A percentile compares a stretch with the other conserved stretches of the same genome.
phyloP scores from a whole-genome alignment of 225 moss, liverwort and hornwort species.

The Sphagnum tenellum region DNA sequence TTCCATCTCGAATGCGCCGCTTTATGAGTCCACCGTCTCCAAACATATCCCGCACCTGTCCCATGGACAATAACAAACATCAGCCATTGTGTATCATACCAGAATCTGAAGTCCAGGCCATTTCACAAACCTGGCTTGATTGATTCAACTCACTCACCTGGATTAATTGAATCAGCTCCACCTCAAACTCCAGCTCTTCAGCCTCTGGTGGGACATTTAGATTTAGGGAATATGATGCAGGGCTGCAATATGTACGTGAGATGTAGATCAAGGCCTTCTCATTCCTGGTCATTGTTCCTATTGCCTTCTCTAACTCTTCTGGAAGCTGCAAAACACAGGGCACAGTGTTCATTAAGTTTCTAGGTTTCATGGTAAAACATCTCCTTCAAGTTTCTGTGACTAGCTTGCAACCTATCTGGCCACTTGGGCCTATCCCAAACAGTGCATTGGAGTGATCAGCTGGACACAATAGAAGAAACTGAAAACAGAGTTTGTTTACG shows the following conservation, averaged over 20 bases:
- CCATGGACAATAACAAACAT: conserved; percentile 4
- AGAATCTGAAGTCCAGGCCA: not conserved
- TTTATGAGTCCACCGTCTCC: conserved; percentile 81
- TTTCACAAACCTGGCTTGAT: conserved; percentile 1
- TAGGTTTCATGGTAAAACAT: too few species aligned
- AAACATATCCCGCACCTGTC: conserved; percentile 89
- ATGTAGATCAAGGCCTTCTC: conserved; percentile 75
- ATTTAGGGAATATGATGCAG: conserved; percentile 36
- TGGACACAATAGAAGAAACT: not conserved
- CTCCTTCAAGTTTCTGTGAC: too few species aligned
- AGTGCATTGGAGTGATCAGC: conserved; percentile 6
- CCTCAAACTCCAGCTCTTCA: conserved; percentile 84
- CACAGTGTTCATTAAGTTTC: too few species aligned
- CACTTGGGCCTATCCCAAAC: not conserved
- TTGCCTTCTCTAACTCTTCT: conserved; percentile 78
- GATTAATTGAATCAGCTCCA: conserved; percentile 75
- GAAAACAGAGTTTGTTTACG: not conserved
- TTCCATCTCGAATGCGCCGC: conserved; percentile 80
- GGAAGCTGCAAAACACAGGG: conserved; percentile 48
- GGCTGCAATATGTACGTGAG: conserved; percentile 46
- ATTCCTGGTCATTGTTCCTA: conserved; percentile 80
- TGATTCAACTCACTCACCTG: conserved; percentile 34
- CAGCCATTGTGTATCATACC: too few species aligned
- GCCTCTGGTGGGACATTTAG: conserved; percentile 60
- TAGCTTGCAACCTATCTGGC: too few species aligned